Conservation (phyloP, 345 rosid genomes). For the Turnera subulata region DNA sequence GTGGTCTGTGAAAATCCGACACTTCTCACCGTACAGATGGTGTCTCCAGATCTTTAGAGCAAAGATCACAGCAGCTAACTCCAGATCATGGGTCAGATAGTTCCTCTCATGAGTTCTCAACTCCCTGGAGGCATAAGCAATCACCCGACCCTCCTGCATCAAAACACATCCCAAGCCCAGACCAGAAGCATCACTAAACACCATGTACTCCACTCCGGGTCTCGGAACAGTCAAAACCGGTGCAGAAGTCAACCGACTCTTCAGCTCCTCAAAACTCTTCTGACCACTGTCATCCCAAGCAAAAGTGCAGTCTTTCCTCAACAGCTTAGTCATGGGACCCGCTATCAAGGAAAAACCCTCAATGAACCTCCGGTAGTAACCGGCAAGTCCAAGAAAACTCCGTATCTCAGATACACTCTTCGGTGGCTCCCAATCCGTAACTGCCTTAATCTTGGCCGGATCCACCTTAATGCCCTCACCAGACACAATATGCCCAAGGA, state of each 20-base stretch:
- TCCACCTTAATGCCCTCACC: neutral
- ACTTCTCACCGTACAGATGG: too few relatives aligned
- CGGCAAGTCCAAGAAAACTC: neutral
- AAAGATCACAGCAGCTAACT: too few relatives aligned
- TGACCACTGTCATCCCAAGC: neutral
- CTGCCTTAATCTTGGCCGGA: neutral
- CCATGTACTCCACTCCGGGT: neutral
- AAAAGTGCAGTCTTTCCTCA: neutral
- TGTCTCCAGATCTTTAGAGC: too few relatives aligned
- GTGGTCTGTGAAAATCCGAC: too few relatives aligned
- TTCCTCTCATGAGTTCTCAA: too few relatives aligned
- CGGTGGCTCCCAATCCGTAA: neutral
- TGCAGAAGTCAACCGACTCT: neutral
- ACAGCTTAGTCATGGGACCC: neutral
- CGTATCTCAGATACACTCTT: neutral
- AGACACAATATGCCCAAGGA: neutral
- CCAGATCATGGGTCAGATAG: too few relatives aligned
- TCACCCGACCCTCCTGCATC: too few relatives aligned
- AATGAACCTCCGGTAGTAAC: neutral
- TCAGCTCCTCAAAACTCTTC: neutral
- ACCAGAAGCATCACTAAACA: conserved; percentile 1
- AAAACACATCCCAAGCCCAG: too few relatives aligned
- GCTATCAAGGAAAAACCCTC: neutral
- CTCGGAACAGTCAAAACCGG: neutral
- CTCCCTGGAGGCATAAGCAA: too few relatives aligned